A percentile compares a stretch with the other conserved stretches of the same genome.
phyloP scores from a whole-genome alignment of 164 flowering plant species.

The Dillenia suffruticosa region DNA sequence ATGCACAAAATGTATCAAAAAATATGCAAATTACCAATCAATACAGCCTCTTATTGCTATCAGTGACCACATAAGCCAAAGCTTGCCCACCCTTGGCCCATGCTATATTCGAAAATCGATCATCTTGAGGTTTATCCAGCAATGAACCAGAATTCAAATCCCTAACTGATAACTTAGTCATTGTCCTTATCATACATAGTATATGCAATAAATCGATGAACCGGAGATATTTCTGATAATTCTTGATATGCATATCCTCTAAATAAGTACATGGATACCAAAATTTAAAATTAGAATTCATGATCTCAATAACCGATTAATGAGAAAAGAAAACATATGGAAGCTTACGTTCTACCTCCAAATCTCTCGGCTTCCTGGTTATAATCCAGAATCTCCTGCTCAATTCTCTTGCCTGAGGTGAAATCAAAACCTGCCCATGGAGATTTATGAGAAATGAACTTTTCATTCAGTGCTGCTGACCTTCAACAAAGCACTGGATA shows the following conservation, averaged over 20 bases:
- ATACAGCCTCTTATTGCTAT: conserved; percentile 71
- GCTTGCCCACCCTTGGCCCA: conserved; percentile 89
- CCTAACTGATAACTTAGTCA: conserved; percentile 78
- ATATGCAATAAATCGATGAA: conserved; percentile 81
- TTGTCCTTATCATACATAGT: conserved; percentile 93
- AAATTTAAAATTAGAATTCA: conserved; percentile 1
- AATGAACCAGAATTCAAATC: conserved; percentile 74
- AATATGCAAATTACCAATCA: conserved; percentile 37
- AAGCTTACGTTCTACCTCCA: conserved; percentile 53
- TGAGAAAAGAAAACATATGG: background rate
- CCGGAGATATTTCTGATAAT: conserved; percentile 88
- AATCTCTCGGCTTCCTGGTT: conserved; percentile 93
- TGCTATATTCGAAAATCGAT: conserved; percentile 74
- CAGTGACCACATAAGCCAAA: conserved; percentile 74
- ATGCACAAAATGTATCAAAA: background rate
- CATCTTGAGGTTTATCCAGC: conserved; percentile 74
- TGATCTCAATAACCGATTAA: background rate
- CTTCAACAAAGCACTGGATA: conserved; percentile 81
- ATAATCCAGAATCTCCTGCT: conserved; percentile 87
- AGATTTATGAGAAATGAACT: conserved; percentile 66
- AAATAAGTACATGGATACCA: background rate
- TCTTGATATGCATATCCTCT: conserved; percentile 90
- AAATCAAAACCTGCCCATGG: conserved; percentile 92
- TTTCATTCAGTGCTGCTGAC: conserved; percentile 60
- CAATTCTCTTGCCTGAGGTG: conserved; percentile 75